Evolutionary conservation across 2,329 filamentous ascomycete species (phyloP).

Genomic region (Byssoonygena ceratinophila): DNA sequence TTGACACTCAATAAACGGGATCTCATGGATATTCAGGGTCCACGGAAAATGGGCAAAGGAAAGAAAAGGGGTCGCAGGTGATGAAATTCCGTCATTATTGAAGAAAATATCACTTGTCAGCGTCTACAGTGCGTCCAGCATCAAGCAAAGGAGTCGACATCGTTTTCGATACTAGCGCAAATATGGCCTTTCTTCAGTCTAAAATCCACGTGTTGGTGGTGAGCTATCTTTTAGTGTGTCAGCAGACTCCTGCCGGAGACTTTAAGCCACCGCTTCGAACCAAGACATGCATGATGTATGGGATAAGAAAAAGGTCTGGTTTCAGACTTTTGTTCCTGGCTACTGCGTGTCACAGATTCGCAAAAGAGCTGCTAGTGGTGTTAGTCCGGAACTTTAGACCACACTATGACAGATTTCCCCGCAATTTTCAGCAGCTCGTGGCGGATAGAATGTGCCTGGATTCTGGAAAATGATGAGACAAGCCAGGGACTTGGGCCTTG

Average conservation of each 20-base stretch:
- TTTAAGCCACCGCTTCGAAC: slow-evolving; percentile 8
- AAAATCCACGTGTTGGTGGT: not conserved
- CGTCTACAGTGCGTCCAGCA: too few relatives aligned
- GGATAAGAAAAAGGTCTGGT: not conserved
- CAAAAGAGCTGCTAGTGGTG: not conserved
- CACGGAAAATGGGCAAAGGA: slow-evolving; percentile 22
- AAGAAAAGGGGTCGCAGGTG: slow-evolving; percentile 9
- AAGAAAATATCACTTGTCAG: too few relatives aligned
- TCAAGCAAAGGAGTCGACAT: not conserved
- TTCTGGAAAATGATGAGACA: slow-evolving; percentile 1
- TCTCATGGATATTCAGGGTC: slow-evolving; percentile 57
- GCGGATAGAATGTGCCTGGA: not conserved
- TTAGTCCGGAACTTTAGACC: not conserved
- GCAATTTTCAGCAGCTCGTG: not conserved
- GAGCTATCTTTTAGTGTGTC: not conserved
- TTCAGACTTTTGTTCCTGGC: slow-evolving; percentile 1
- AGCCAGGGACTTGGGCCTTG: not conserved
- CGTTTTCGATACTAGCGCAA: not conserved
- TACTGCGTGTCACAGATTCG: slow-evolving; percentile 1
- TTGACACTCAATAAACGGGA: slow-evolving; percentile 69
- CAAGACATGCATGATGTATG: slow-evolving; percentile 10
- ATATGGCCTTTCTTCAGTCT: not conserved
- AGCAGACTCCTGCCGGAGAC: not conserved
- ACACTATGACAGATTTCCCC: not conserved
- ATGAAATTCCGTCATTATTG: too few relatives aligned